These are phyloP conservation scores for Boletus insuetus DNA, from an alignment of 768 basidiomycete genomes.

Conservation along the genomic window DNA sequence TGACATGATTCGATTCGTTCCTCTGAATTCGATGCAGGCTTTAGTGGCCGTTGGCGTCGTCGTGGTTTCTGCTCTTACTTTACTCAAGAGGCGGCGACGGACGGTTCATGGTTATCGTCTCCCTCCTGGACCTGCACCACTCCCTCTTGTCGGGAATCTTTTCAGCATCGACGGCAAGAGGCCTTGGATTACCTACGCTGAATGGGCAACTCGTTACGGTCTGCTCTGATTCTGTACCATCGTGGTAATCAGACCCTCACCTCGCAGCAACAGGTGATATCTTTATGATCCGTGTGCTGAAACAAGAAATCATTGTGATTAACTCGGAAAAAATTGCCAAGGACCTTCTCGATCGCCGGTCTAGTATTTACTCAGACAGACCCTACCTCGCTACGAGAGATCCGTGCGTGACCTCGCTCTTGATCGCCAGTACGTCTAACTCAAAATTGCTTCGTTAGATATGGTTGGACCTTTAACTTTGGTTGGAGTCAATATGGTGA, in stretches of 20 bases:
- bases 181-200: constrained; percentile 21
- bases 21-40: not conserved
- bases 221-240: not conserved
- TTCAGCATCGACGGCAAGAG: constrained; percentile 13
- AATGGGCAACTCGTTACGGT: constrained; percentile 21
- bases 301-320: constrained; percentile 23
- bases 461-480: constrained; percentile 20
- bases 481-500: constrained; percentile 19
- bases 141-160: constrained; percentile 18
- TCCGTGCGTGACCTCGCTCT: constrained; percentile 4
- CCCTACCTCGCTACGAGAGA: constrained; percentile 13
- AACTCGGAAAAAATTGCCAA: constrained; percentile 26
- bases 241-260: not conserved
- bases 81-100: constrained; percentile 4
- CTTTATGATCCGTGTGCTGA: constrained; percentile 20
- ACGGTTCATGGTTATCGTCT: not conserved
- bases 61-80: not conserved
- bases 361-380: constrained; percentile 28
- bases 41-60: not conserved
- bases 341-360: constrained; percentile 29
- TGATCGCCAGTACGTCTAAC: not conserved
- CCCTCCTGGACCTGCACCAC: constrained; percentile 15
- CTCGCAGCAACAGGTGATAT: constrained; percentile 12
- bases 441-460: constrained; percentile 5
- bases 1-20: not conserved